Base-by-base conservation (phyloP, 2,329 filamentous ascomycete genomes). In the Talaromyces islandicus region DNA sequence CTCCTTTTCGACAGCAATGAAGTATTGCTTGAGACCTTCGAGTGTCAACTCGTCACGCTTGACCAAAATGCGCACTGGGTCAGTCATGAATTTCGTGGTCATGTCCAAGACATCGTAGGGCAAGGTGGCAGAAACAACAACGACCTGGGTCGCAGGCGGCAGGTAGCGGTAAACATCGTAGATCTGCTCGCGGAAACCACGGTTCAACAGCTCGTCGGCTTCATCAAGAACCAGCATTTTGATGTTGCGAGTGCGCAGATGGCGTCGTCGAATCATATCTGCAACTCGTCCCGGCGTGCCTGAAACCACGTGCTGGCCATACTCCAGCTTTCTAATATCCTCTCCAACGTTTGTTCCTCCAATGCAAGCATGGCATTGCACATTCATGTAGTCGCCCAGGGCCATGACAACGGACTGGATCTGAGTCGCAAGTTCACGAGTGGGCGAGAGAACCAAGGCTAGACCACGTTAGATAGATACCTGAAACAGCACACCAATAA, bases 361-460 rank as follows among this genome's bases (percentile, higher is more conserved):
- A 70, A 99, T 97, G 78, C 94, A 99, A 62, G 94, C 93, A 71
- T 99, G 94, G 79, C 94, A 99, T 78, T 99, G 92, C 3, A 99
- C 91, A 73, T 97, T 97, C 94, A 99, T 97, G 82, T 97, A 99
- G 78, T 99, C 94, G 66, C 94, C 94, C n/a, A 99, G 85, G n/a
- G 94, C 94, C 87, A 97, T 96, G 68, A 99, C 90, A 62, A 99
- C 94, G 38, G 91, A 96, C 79, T 99, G 94, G 66, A 99, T 99
- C 79, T 99, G 94, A 29, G 93, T 97, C 52, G 94, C 94, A 65
- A 99, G 82, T 83, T 99, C 94, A 73, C 94, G 91, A 21, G 93
- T 97, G 2, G 94, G 94, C 4, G 94, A 97, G 9, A 99, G 86
- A 10, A 99, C 92, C 51, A 99, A 87, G 5, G 94, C 94, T 81